Evolutionary conservation across 768 basidiomycete genomes (phyloP).

Genomic region (Russula vinacea): DNA sequence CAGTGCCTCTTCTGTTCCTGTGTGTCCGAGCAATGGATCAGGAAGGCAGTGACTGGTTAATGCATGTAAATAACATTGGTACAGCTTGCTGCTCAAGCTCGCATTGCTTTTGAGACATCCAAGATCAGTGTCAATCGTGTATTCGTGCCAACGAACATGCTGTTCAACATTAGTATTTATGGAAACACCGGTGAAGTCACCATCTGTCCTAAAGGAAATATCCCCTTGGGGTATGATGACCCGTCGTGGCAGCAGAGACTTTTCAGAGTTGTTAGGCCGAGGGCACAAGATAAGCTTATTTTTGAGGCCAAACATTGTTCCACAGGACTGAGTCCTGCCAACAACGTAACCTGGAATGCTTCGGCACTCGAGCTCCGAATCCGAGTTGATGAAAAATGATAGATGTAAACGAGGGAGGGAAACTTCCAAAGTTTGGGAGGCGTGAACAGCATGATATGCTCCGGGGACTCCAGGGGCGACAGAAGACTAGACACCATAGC

Average conservation of each 20-base stretch:
- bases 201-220: not conserved
- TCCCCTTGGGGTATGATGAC: not conserved
- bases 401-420: slow-evolving; percentile 43
- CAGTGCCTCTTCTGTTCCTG: not conserved
- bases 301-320: slow-evolving; percentile 45
- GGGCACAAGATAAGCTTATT: slow-evolving; percentile 30
- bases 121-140: not conserved
- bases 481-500: slow-evolving; percentile 3
- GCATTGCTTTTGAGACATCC: not conserved
- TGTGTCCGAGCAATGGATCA: not conserved
- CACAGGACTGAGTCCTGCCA: slow-evolving; percentile 41
- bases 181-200: not conserved
- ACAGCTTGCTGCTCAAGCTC: not conserved
- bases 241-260: not conserved
- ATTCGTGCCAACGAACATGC: not conserved
- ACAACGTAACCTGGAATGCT: slow-evolving; percentile 46
- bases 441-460: slow-evolving; percentile 1
- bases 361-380: slow-evolving; percentile 39
- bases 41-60: not conserved
- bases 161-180: not conserved
- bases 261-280: not conserved
- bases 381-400: slow-evolving; percentile 40
- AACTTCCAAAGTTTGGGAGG: slow-evolving; percentile 23
- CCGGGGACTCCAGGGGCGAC: slow-evolving; percentile 7
- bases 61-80: not conserved